phyloP scores from a whole-genome alignment of 2,329 filamentous ascomycete species.

The Nigrospora osmanthi region DNA sequence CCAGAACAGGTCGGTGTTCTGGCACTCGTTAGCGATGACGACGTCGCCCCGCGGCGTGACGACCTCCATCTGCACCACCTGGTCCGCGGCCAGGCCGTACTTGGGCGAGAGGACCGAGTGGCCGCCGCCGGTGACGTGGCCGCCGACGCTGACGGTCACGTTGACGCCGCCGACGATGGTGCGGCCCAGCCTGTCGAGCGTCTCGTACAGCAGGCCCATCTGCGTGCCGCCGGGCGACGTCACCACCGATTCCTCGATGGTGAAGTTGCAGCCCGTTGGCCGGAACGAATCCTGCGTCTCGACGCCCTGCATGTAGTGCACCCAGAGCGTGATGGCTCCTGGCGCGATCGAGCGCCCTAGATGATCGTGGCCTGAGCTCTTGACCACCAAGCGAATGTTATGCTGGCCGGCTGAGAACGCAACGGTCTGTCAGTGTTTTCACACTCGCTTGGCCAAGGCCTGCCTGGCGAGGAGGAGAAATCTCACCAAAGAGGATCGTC shows the following conservation, averaged over 20 bases:
- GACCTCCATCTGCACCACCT: conserved; percentile 50
- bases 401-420: conserved; percentile 25
- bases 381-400: conserved; percentile 33
- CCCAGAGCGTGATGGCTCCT: conserved; percentile 47
- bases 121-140: conserved; percentile 54
- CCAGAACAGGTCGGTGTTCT: conserved; percentile 13
- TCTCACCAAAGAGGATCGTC: conserved; percentile 33
- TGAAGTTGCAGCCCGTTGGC: conserved; percentile 28
- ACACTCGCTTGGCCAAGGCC: no score
- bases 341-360: conserved; percentile 36
- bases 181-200: conserved; percentile 33
- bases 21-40: conserved; percentile 40
- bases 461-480: not conserved
- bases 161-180: conserved; percentile 47
- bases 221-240: conserved; percentile 46
- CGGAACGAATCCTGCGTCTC: conserved; percentile 28
- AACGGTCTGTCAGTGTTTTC: no score
- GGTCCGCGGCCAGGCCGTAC: conserved; percentile 55
- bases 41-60: conserved; percentile 44
- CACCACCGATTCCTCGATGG: conserved; percentile 39
- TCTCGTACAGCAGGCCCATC: conserved; percentile 38
- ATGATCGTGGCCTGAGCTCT: conserved; percentile 37
- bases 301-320: conserved; percentile 34
- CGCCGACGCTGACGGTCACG: conserved; percentile 50
- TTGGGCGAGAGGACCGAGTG: conserved; percentile 45